Base-by-base conservation (phyloP, 108 stramenopile species). In the Epipyxis sp. region DNA sequence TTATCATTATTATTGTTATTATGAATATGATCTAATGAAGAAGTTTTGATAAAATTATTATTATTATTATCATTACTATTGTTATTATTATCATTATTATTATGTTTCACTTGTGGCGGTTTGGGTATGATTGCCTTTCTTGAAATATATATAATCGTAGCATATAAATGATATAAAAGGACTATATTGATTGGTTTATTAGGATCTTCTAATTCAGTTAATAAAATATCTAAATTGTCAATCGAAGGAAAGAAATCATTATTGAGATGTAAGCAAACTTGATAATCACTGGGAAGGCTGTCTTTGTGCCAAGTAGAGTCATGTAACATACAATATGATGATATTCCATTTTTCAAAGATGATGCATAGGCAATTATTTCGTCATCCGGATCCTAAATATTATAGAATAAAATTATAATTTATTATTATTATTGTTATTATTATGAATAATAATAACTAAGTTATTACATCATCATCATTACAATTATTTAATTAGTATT, bases 281-380 rank as follows among this genome's bases (percentile, higher is more conserved):
- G 6, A 50, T 50, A 50, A 50, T 20, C 6, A 50, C 46, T 50
- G 20, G 46, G 46, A 6, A 13, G 13, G 6, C 20, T 6, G 20
- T 6, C 13, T 13, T 13, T 50, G 13, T 50, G 6, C 20, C 6
- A 50, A 50, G 20, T 50, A 50, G 6, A 50, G 20, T 50, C 46
- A 50, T 50, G 13, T 20, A 50, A 65, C 13, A 65, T 32, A 29
- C 20, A 65, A 10, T 6, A 6, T 6, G 61, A 3, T 6, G 61
- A 16, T 13, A 65, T 32, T 10, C 61, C 61, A 10, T 10, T 32
- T 37, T 37, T 65, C 61, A 65, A 65, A 10, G 61, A 65, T 65
- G 61, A 16, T 13, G 61, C 13, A 65, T 65, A 10, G 25, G 61
- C 61, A 32, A 65, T 65, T 10, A 65, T 65, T 25, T 65, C 61